phyloP scores from a whole-genome alignment of 208 protist species.

The Leishmania turanica region DNA sequence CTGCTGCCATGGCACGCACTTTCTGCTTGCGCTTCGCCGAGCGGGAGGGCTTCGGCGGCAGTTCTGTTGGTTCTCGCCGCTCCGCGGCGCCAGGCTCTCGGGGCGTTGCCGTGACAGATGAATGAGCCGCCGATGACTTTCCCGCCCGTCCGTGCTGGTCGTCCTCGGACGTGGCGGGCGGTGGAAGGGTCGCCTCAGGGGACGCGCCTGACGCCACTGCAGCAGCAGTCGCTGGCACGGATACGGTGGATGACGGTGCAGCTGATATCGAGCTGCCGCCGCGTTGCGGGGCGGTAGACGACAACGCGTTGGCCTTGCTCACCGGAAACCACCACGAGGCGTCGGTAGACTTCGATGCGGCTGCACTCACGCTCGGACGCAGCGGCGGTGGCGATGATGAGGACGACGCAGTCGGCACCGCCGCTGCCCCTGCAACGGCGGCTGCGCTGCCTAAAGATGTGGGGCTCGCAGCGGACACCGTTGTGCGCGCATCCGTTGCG shows the following conservation, averaged over 20 bases:
- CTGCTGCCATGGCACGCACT: constrained; percentile 10
- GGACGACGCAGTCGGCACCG: background rate
- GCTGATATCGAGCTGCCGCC: background rate
- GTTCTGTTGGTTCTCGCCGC: background rate
- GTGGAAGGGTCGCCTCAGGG: background rate
- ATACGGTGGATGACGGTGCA: background rate
- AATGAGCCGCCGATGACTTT: background rate
- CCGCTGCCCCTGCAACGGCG: background rate
- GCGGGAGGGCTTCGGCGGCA: constrained; percentile 8
- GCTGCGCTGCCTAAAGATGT: background rate
- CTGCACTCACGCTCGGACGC: constrained; percentile 8
- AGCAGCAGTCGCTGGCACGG: background rate
- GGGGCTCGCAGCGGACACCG: background rate
- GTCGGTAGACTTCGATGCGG: background rate
- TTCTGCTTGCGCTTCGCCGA: constrained; percentile 36
- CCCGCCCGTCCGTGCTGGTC: background rate
- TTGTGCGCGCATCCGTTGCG: background rate
- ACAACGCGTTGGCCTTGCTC: background rate
- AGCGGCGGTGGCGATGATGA: constrained; percentile 4
- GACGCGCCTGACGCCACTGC: background rate
- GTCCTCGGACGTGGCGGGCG: background rate
- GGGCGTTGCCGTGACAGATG: background rate
- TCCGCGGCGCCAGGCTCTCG: background rate
- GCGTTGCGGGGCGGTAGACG: background rate
- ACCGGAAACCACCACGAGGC: background rate